Percentiles rank a stretch among this genome's conserved stretches.
phyloP scores from a whole-genome alignment of 2,329 filamentous ascomycete genomes.

The Paradendryphiella salina region DNA sequence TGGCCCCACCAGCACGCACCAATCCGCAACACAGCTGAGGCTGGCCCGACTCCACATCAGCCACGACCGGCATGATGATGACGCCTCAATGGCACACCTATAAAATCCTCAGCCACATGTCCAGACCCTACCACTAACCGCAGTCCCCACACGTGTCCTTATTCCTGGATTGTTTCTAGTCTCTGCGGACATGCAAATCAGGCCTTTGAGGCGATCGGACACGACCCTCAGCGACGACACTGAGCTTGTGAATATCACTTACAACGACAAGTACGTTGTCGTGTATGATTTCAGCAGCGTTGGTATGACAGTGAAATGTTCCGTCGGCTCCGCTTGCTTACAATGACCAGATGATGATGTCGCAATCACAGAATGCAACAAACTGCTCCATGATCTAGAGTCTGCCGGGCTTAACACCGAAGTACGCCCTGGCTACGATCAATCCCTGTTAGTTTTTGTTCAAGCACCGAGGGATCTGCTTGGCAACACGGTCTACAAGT shows the following conservation, averaged over 20 bases:
- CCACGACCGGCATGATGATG: slow-evolving; percentile 11
- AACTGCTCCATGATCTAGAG: slow-evolving; percentile 31
- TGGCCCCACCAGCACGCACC: slow-evolving; percentile 19
- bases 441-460: slow-evolving; percentile 37
- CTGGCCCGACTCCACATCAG: slow-evolving; percentile 10
- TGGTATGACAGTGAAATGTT: slow-evolving; percentile 21
- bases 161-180: not conserved
- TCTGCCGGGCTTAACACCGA: slow-evolving; percentile 39
- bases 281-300: slow-evolving; percentile 36
- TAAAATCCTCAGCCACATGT: slow-evolving; percentile 19
- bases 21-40: slow-evolving; percentile 23
- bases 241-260: slow-evolving; percentile 29
- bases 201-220: slow-evolving; percentile 26
- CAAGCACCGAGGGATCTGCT: slow-evolving; percentile 38
- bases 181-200: slow-evolving; percentile 21
- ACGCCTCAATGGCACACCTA: slow-evolving; percentile 11
- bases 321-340: not conserved
- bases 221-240: slow-evolving; percentile 32
- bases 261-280: slow-evolving; percentile 42
- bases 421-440: slow-evolving; percentile 37
- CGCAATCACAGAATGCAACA: slow-evolving; percentile 28
- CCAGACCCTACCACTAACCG: not conserved
- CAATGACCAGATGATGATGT: slow-evolving; percentile 19
- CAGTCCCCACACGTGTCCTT: not conserved
- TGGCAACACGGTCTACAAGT: slow-evolving; percentile 38